Evolutionary conservation across 495 filamentous ascomycete species (phyloP).

Genomic region (Cairneyella variabilis): DNA sequence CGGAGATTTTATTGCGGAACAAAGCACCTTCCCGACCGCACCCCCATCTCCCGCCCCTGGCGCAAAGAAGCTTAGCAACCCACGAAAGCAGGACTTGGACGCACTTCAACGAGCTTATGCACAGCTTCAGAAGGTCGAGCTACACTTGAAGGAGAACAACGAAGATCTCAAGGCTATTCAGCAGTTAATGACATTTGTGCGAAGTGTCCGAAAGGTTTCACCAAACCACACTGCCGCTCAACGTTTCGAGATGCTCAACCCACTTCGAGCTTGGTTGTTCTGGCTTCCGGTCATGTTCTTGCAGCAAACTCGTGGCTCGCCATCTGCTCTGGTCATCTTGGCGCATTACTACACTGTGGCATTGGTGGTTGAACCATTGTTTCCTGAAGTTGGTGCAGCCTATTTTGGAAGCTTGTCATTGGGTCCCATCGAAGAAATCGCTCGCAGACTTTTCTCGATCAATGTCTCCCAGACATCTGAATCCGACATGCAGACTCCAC

Average conservation of each 20-base stretch:
- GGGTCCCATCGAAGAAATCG: conserved; percentile 73
- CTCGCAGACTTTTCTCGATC: conserved; percentile 53
- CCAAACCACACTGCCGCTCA: conserved; percentile 70
- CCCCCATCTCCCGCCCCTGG: conserved; percentile 57
- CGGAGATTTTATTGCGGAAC: conserved; percentile 75
- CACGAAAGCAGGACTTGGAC: conserved; percentile 64
- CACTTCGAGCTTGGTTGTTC: conserved; percentile 87
- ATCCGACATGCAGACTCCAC: conserved; percentile 43
- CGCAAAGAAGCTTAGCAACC: conserved; percentile 49
- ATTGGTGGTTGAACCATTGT: conserved; percentile 81
- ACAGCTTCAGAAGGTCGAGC: conserved; percentile 67
- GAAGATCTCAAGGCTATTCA: conserved; percentile 71
- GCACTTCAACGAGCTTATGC: conserved; percentile 60
- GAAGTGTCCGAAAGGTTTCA: conserved; percentile 69
- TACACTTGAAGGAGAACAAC: conserved; percentile 65
- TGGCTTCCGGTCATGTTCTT: conserved; percentile 79
- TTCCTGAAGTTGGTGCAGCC: conserved; percentile 83
- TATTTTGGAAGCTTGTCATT: conserved; percentile 78
- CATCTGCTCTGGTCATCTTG: conserved; percentile 72
- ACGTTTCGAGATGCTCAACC: conserved; percentile 82
- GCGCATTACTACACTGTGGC: conserved; percentile 90
- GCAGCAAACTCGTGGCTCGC: conserved; percentile 52
- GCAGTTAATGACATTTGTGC: conserved; percentile 78
- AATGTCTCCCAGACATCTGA: conserved; percentile 40
- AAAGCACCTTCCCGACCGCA: conserved; percentile 61